Conservation (phyloP, 371 early-diverging fungal genomes). For the Blastocladiella emersonii region DNA sequence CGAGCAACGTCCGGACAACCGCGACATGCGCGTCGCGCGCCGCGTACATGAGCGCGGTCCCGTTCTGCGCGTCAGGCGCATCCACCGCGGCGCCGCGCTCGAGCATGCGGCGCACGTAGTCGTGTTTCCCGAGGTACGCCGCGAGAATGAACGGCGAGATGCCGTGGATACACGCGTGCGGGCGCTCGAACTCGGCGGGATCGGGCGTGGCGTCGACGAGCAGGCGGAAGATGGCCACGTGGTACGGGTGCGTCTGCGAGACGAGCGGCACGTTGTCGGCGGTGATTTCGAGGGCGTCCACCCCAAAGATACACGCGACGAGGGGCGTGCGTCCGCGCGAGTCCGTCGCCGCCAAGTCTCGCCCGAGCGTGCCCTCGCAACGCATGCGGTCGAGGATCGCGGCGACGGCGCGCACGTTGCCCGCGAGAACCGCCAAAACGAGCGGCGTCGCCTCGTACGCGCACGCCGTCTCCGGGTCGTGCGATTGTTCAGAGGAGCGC, state of each 20-base stretch:
- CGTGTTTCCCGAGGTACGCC: not conserved
- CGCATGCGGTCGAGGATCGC: not conserved
- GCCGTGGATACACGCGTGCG: not conserved
- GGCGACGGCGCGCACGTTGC: constrained; percentile 1
- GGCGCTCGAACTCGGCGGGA: not conserved
- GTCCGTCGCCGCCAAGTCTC: not conserved
- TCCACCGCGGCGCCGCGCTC: not conserved
- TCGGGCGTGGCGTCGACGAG: not conserved
- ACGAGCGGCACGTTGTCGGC: not conserved
- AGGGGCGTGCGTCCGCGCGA: not conserved
- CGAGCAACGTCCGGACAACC: not conserved
- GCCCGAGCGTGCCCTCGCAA: not conserved
- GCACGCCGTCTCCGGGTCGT: not conserved
- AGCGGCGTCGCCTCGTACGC: not conserved
- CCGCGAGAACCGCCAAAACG: not conserved
- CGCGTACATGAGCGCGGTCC: constrained; percentile 6
- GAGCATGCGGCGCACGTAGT: not conserved
- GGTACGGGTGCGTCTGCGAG: not conserved
- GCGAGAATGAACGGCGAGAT: not conserved
- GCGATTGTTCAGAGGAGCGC: not conserved
- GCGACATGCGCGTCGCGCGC: constrained; percentile 1
- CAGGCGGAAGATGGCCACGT: not conserved
- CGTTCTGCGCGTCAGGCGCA: not conserved
- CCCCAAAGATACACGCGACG: not conserved
- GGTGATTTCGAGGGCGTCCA: constrained; percentile 3